These are phyloP conservation scores for Jaltomata sinuosa DNA, from an alignment of 257 asterid species.

Conservation along the genomic window DNA sequence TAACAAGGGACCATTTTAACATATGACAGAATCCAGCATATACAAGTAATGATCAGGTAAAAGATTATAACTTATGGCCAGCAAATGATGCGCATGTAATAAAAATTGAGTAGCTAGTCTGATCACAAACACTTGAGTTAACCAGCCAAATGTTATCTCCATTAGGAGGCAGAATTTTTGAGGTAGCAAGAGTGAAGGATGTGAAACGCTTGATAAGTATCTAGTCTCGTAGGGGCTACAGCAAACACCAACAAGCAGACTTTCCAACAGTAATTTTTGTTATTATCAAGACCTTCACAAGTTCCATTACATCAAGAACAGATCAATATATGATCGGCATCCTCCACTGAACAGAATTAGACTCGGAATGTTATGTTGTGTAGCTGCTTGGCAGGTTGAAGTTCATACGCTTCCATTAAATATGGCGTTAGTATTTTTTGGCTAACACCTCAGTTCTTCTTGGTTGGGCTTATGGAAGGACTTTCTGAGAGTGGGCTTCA, in stretches of 20 bases:
- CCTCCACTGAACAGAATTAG: neutral
- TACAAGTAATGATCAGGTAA: too few relatives aligned
- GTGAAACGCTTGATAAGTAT: slow-evolving; percentile 4
- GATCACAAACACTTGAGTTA: neutral
- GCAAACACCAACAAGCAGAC: slow-evolving; percentile 14
- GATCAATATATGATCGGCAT: neutral
- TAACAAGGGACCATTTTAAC: too few relatives aligned
- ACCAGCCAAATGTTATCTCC: neutral
- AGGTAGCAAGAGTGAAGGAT: slow-evolving; percentile 5
- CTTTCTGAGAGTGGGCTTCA: neutral
- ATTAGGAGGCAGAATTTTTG: neutral
- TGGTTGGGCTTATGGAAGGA: slow-evolving; percentile 9
- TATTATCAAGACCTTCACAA: neutral
- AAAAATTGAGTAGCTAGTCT: too few relatives aligned
- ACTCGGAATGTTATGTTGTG: slow-evolving; percentile 14
- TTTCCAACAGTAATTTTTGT: neutral
- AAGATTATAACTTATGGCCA: too few relatives aligned
- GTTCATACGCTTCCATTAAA: neutral
- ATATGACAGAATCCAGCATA: too few relatives aligned
- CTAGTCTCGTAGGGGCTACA: neutral
- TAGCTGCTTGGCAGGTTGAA: slow-evolving; percentile 1
- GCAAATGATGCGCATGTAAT: too few relatives aligned
- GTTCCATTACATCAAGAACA: neutral
- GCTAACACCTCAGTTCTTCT: slow-evolving; percentile 3
- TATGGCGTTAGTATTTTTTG: neutral